Conservation (phyloP, 2,329 filamentous ascomycete genomes). For the Ceratocystis variospora region DNA sequence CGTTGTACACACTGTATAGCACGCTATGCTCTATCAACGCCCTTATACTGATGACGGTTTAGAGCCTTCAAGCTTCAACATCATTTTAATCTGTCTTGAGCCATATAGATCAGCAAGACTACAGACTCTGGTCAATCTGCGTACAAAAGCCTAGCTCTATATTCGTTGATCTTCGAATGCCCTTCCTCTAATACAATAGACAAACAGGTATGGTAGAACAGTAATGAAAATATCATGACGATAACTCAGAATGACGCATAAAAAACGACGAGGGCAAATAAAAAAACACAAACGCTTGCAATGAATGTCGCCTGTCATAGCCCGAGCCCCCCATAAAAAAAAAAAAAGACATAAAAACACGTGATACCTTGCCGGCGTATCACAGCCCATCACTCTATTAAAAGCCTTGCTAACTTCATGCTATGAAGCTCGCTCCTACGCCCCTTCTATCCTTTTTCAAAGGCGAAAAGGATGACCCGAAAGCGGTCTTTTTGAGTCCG, state of each 20-base stretch:
- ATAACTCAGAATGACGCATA: not conserved
- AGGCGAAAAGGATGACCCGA: conserved; percentile 49
- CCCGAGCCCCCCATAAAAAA: not conserved
- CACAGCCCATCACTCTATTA: not conserved
- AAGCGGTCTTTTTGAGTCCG: conserved; percentile 30
- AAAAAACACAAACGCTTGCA: conserved; percentile 1
- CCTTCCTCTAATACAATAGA: not conserved
- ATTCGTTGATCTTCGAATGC: not conserved
- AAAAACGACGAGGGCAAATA: not conserved
- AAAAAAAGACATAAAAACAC: conserved; percentile 2
- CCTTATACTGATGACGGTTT: too few relatives aligned
- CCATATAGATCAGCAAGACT: not conserved
- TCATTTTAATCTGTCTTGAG: not conserved
- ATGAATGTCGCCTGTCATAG: not conserved
- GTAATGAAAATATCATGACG: not conserved
- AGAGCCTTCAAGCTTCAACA: too few relatives aligned
- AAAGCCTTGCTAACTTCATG: conserved; percentile 24
- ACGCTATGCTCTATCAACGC: not conserved
- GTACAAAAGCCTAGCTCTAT: not conserved
- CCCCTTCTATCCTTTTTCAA: conserved; percentile 56
- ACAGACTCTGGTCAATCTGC: not conserved
- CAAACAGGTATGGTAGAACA: not conserved
- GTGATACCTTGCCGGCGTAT: not conserved
- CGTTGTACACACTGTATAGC: not conserved
- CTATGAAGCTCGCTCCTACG: conserved; percentile 47